phyloP scores from a whole-genome alignment of 2,329 filamentous ascomycete genomes.

The Exophiala calicioides region DNA sequence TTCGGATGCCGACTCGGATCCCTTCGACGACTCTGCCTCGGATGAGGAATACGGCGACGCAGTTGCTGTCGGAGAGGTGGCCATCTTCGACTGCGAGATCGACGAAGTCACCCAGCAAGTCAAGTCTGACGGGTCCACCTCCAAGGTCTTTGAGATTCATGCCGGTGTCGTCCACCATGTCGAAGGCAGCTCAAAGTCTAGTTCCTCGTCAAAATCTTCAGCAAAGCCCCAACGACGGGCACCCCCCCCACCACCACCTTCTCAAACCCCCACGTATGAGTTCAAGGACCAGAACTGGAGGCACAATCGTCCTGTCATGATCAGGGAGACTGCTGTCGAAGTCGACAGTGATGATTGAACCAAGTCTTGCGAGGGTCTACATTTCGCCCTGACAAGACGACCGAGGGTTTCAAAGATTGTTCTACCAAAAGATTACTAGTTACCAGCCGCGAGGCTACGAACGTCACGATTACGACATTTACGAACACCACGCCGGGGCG shows the following conservation, averaged over 20 bases:
- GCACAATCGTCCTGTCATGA: slow-evolving; percentile 21
- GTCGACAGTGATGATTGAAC: slow-evolving; percentile 23
- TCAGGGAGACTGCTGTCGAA: slow-evolving; percentile 24
- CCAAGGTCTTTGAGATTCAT: slow-evolving; percentile 12
- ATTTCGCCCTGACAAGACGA: too few species aligned
- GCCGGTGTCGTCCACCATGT: slow-evolving; percentile 1
- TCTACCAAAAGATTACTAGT: too few species aligned
- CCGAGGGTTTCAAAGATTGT: too few species aligned
- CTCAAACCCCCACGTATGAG: slow-evolving; percentile 12
- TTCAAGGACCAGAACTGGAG: slow-evolving; percentile 19
- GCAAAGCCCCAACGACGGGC: slow-evolving; percentile 16
- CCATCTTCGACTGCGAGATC: slow-evolving; percentile 23
- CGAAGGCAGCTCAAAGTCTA: slow-evolving; percentile 10
- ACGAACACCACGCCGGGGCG: too few species aligned
- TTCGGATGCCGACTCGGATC: slow-evolving; percentile 22
- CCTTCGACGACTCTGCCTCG: slow-evolving; percentile 22
- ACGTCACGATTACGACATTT: too few species aligned
- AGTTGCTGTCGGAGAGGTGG: slow-evolving; percentile 11
- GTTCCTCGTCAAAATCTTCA: too few species aligned
- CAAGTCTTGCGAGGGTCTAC: too few species aligned
- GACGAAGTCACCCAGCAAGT: slow-evolving; percentile 14
- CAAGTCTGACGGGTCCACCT: background rate
- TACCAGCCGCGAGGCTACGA: too few species aligned
- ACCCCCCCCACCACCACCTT: slow-evolving; percentile 15
- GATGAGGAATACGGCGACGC: slow-evolving; percentile 17